Evolutionary conservation across 306 rosid genomes (phyloP).

Genomic region (Prunus persica): Prunus_persica_NCBIv2 NC_034012.1:3521501-3522000

Average conservation of each 20-base stretch:
- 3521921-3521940: not conserved
- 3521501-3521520: too few species aligned
- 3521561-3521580: not conserved
- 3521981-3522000: too few species aligned
- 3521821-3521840: conserved; percentile 32
- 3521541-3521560: conserved; percentile 1
- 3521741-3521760: not conserved
- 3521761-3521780: conserved; percentile 26
- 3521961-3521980: conserved; percentile 15
- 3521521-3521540: not conserved
- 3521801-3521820: not conserved
- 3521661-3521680: conserved; percentile 17
- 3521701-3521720: not conserved
- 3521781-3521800: not conserved
- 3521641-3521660: conserved; percentile 21
- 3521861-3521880: conserved; percentile 33
- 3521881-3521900: conserved; percentile 29
- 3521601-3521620: conserved; percentile 33
- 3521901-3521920: not conserved
- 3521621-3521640: conserved; percentile 32
- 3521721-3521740: conserved; percentile 11
- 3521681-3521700: not conserved
- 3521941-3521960: conserved; percentile 11
- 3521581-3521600: conserved; percentile 17
- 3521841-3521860: conserved; percentile 36